Base-by-base conservation (phyloP, 345 rosid species). In the Ceriops decandra region DNA sequence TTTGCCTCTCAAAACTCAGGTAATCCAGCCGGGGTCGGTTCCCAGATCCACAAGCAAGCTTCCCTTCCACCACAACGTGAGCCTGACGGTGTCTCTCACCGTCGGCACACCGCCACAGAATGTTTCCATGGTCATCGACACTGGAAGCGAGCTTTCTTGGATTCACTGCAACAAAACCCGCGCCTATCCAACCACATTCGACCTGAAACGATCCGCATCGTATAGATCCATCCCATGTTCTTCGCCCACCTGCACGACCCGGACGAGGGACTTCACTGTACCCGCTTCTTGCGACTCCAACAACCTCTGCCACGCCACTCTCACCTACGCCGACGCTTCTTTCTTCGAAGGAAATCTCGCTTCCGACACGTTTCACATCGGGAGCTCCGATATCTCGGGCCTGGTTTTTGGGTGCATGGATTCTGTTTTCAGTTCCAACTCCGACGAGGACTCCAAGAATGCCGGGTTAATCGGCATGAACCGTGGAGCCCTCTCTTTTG, bases 91-190 rank as follows among this genome's bases (percentile, higher is more conserved):
- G 47, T 78, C 88, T 54, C 82, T 92, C 64, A 72, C 92, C 28
- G 91, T 85, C 33, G 98, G 98, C 26, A 87, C 91, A 8, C 98
- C 96, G 22, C 96, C 98, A 11, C 96, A 92, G 71, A 89, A 86
- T 71, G 88, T 88, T 62, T 80, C 98, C 72, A 82, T 92, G 92
- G 98, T 88, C 49, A 71, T 92, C 38, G 96, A 92, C 87, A 92
- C 98, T 5, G 96, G 98, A 20, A 88, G 95, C 67, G 98, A 92
- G 71, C 96, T 90, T 76, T 83, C 95, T 20, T 92, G 98, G 98
- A 84, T 92, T 33, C 88, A 81, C n/a, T 93, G 98, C 74, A 88
- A 86, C 85, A 83, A 68, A 26, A 75, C 72, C 27, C 71, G 60
- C 9, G 49, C 62, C 13, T 73, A 74, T 69, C 84, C 87, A 69